Evolutionary conservation across 495 filamentous ascomycete genomes (phyloP).

Genomic region (Oidiodendron maius): DNA sequence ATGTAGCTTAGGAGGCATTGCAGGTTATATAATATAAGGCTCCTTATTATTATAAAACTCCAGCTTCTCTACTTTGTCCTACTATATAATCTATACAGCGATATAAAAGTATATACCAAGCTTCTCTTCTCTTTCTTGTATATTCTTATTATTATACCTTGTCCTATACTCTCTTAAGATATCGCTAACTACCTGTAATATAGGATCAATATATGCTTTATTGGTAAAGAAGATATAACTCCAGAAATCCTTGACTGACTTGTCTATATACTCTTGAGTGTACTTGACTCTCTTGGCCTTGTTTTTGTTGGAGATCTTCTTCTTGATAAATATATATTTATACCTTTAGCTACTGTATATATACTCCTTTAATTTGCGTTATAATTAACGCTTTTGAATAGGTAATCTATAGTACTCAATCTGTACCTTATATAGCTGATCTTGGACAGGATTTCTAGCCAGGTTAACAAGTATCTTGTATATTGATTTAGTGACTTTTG

Average conservation of each 20-base stretch:
- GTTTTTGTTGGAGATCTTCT: not conserved
- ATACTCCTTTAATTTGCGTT: not conserved
- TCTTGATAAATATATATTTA: not conserved
- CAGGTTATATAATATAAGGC: not conserved
- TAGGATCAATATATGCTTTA: not conserved
- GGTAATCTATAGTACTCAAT: not conserved
- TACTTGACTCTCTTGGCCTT: not conserved
- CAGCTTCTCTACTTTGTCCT: not conserved
- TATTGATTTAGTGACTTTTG: not conserved
- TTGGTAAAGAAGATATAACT: conserved; percentile 1
- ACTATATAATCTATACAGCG: not conserved
- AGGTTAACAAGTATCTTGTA: not conserved
- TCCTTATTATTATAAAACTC: conserved; percentile 1
- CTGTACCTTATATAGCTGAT: not conserved
- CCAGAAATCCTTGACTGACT: not conserved
- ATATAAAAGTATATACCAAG: not conserved
- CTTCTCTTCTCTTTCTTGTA: no score
- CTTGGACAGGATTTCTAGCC: not conserved
- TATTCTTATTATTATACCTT: not conserved
- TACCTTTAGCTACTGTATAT: not conserved
- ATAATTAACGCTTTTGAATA: not conserved
- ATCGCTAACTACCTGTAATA: not conserved
- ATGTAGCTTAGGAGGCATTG: not conserved
- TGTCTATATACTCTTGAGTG: not conserved
- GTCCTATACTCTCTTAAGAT: not conserved